Conservation (phyloP, 2,329 filamentous ascomycete genomes). For the Paracoccidioides brasiliensis region DNA sequence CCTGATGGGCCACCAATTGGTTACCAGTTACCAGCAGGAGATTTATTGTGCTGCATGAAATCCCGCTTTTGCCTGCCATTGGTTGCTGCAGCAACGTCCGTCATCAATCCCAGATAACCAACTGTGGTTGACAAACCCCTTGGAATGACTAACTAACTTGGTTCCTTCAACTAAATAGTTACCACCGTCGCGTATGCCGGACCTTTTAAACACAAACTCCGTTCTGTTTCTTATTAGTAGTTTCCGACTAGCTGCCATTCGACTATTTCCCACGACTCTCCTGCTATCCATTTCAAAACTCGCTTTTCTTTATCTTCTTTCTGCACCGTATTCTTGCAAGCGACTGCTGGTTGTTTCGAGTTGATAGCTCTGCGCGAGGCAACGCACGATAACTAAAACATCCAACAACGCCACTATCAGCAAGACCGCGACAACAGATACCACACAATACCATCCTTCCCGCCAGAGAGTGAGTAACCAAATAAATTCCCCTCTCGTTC, state of each 20-base stretch:
- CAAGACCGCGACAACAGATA: not conserved
- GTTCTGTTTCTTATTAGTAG: too few relatives aligned
- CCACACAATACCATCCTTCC: not conserved
- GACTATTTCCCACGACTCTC: too few relatives aligned
- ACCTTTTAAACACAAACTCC: too few relatives aligned
- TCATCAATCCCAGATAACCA: not conserved
- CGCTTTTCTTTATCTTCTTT: not conserved
- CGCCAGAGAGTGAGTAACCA: not conserved
- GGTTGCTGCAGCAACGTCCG: constrained; percentile 1
- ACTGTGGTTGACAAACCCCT: too few relatives aligned
- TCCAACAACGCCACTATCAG: not conserved
- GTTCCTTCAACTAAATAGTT: too few relatives aligned
- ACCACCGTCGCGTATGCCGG: too few relatives aligned
- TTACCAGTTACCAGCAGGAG: not conserved
- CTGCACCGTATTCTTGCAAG: not conserved
- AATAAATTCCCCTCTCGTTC: not conserved
- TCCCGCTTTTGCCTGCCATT: not conserved
- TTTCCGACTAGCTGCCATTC: too few relatives aligned
- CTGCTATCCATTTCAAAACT: too few relatives aligned
- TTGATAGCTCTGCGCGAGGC: not conserved
- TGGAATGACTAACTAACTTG: too few relatives aligned
- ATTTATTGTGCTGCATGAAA: not conserved
- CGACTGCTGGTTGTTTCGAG: not conserved
- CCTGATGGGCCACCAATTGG: not conserved
- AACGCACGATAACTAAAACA: not conserved